Evolutionary conservation across 306 rosid species (phyloP).

Genomic region (Crotalaria pallida): DNA sequence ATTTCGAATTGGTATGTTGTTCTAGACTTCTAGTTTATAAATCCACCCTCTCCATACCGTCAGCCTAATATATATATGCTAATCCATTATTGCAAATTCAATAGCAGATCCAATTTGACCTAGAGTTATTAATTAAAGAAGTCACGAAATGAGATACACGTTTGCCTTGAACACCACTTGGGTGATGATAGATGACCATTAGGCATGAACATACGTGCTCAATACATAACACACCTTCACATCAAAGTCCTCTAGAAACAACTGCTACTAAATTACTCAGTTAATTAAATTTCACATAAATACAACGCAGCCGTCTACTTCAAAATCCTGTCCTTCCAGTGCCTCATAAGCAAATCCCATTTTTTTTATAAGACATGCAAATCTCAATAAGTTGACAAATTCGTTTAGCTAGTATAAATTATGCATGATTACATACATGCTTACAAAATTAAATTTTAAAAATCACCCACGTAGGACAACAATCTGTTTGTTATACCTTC

Average conservation of each 20-base stretch:
- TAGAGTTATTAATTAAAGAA: background rate
- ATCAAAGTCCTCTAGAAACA: background rate
- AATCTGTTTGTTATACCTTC: background rate
- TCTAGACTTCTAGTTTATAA: slow-evolving; percentile 42
- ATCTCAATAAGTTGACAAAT: background rate
- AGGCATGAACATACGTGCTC: no score
- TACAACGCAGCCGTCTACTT: slow-evolving; percentile 1
- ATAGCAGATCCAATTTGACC: slow-evolving; percentile 26
- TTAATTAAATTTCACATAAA: background rate
- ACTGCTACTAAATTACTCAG: background rate
- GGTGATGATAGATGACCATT: background rate
- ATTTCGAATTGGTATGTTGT: slow-evolving; percentile 9
- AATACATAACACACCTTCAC: no score
- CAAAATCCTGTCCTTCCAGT: background rate
- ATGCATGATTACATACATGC: background rate
- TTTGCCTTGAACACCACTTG: background rate
- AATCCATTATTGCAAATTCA: background rate
- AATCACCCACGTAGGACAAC: slow-evolving; percentile 20
- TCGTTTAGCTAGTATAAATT: background rate
- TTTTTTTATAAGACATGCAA: no score
- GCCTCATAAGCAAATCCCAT: no score
- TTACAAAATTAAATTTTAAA: slow-evolving; percentile 10
- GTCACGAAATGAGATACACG: background rate
- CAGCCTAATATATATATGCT: no score
- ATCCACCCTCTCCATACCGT: background rate